These are phyloP conservation scores for Leccinum incarnatum DNA, from an alignment of 768 basidiomycete genomes.

Conservation along the genomic window DNA sequence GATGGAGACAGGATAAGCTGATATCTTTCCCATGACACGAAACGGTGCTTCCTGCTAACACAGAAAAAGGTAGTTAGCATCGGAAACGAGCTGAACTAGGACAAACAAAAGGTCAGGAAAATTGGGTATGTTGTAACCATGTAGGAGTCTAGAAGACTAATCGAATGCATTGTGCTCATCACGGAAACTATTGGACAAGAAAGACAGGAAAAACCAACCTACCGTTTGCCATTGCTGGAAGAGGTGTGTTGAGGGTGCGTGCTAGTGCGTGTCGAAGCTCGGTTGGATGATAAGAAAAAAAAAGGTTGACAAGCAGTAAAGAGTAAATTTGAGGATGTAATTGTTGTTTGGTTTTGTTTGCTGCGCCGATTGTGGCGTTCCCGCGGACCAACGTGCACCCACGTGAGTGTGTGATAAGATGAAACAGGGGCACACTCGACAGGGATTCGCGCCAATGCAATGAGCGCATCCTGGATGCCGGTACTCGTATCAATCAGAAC, in stretches of 20 bases:
- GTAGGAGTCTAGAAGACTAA: constrained; percentile 90
- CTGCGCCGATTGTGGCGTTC: background rate
- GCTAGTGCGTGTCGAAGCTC: background rate
- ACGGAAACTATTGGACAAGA: constrained; percentile 8
- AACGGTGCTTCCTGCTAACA: constrained; percentile 3
- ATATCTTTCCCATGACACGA: constrained; percentile 1
- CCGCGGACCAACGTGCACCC: background rate
- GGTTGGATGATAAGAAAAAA: constrained; percentile 1
- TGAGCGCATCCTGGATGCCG: background rate
- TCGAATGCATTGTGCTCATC: constrained; percentile 72
- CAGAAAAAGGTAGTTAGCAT: constrained; percentile 9
- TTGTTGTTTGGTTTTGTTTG: constrained; percentile 18
- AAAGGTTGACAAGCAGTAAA: background rate
- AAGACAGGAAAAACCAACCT: constrained; percentile 1
- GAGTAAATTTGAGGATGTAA: background rate
- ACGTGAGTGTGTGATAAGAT: background rate
- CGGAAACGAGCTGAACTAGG: constrained; percentile 1
- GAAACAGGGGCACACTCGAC: background rate
- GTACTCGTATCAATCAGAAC: background rate
- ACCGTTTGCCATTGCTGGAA: constrained; percentile 7
- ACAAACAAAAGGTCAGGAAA: constrained; percentile 20
- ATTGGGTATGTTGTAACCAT: constrained; percentile 58
- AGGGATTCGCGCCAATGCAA: constrained; percentile 3
- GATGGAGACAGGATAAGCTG: background rate
- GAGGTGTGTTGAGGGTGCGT: background rate